These are phyloP conservation scores for Apocynum venetum DNA, from an alignment of 257 asterid genomes.

Conservation along the genomic window DNA sequence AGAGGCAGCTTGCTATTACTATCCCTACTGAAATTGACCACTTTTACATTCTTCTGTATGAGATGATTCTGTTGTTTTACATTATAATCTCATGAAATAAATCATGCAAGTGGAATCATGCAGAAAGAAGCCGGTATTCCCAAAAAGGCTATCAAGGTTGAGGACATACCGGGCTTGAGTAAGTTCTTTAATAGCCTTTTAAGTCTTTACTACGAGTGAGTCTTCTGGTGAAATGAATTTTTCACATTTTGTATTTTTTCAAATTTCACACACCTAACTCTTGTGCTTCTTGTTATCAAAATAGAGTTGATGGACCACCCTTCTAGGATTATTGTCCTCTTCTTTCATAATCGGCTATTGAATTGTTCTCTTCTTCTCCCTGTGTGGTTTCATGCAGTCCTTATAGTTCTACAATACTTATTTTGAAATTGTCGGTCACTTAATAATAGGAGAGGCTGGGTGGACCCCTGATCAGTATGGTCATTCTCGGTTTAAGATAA, in stretches of 20 bases:
- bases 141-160: constrained; percentile 68
- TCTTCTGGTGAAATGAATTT: background rate
- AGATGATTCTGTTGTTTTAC: background rate
- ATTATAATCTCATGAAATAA: constrained; percentile 2
- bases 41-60: background rate
- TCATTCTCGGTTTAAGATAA: constrained; percentile 75
- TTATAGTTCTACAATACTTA: constrained; percentile 9
- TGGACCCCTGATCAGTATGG: constrained; percentile 97
- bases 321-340: background rate
- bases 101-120: constrained; percentile 13
- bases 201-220: background rate
- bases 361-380: background rate
- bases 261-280: background rate
- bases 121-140: constrained; percentile 99
- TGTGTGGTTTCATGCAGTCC: constrained; percentile 2
- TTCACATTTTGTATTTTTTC: background rate
- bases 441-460: constrained; percentile 82
- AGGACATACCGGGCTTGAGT: constrained; percentile 95
- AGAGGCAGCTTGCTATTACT: background rate
- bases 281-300: background rate
- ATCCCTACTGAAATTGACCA: background rate
- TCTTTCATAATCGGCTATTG: background rate
- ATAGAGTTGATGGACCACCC: background rate
- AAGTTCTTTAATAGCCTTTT: constrained; percentile 37
- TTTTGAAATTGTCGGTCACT: constrained; percentile 28